Evolutionary conservation across 805 yeast genomes (phyloP).

Genomic region (Lachancea lanzarotensis): DNA sequence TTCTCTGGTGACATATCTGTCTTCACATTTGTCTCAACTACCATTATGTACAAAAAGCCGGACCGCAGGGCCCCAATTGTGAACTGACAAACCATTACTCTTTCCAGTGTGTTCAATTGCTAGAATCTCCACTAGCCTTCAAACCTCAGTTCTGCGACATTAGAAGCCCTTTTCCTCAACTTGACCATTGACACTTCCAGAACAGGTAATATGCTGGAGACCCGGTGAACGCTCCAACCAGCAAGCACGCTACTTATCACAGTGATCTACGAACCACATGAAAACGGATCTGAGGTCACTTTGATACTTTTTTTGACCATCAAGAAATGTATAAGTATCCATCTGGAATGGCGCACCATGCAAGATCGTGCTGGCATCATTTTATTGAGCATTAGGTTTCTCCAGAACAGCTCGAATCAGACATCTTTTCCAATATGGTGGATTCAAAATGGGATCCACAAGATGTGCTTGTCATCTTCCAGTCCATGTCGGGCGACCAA

Average conservation of each 20-base stretch:
- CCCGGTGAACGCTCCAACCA: too few relatives aligned
- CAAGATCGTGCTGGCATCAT: too few relatives aligned
- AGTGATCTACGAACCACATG: background rate
- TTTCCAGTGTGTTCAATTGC: background rate
- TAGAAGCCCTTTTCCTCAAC: background rate
- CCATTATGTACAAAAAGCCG: background rate
- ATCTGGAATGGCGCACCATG: background rate
- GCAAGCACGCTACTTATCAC: background rate
- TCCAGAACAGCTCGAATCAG: too few relatives aligned
- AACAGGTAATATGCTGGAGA: background rate
- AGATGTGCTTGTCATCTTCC: slow-evolving; percentile 23
- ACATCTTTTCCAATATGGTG: background rate
- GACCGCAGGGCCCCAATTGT: background rate
- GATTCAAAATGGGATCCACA: background rate
- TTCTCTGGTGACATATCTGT: too few relatives aligned
- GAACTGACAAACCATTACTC: background rate
- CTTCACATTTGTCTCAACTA: too few relatives aligned
- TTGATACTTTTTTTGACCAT: too few relatives aligned
- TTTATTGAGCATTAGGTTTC: too few relatives aligned
- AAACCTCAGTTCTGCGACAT: background rate
- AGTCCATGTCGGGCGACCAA: slow-evolving; percentile 37
- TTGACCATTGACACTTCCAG: slow-evolving; percentile 6
- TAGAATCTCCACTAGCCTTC: background rate
- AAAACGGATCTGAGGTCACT: background rate
- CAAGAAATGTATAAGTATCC: background rate